phyloP scores from a whole-genome alignment of 2,329 filamentous ascomycete species.

The Lachnum nothofagi region DNA sequence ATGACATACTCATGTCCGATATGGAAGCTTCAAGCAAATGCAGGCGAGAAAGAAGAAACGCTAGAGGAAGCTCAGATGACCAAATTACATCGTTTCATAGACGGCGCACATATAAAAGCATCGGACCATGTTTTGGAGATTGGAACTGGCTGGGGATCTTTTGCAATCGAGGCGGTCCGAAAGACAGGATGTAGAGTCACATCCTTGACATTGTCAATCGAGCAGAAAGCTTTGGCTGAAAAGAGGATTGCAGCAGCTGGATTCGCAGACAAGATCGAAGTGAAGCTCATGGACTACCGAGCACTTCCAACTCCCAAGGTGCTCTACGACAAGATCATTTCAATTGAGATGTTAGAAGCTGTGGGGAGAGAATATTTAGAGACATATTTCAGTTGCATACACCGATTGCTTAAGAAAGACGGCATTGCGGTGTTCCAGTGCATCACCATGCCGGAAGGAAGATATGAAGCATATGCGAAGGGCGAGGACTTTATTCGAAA shows the following conservation, averaged over 20 bases:
- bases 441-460: slow-evolving; percentile 68
- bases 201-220: slow-evolving; percentile 60
- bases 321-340: slow-evolving; percentile 65
- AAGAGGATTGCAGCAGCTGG: slow-evolving; percentile 58
- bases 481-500: slow-evolving; percentile 70
- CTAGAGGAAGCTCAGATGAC: slow-evolving; percentile 62
- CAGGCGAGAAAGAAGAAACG: slow-evolving; percentile 45
- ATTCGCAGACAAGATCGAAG: slow-evolving; percentile 55
- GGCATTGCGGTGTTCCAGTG: slow-evolving; percentile 69
- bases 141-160: slow-evolving; percentile 70
- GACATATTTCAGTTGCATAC: slow-evolving; percentile 62
- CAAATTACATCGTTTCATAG: slow-evolving; percentile 62
- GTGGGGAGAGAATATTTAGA: slow-evolving; percentile 63
- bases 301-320: slow-evolving; percentile 49
- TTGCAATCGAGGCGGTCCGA: slow-evolving; percentile 64
- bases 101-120: slow-evolving; percentile 57
- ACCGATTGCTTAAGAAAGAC: slow-evolving; percentile 59
- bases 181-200: slow-evolving; percentile 65
- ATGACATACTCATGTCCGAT: slow-evolving; percentile 74
- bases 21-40: slow-evolving; percentile 47
- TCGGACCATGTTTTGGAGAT: slow-evolving; percentile 70
- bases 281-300: slow-evolving; percentile 65
- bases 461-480: slow-evolving; percentile 61
- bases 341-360: slow-evolving; percentile 73
- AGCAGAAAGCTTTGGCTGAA: slow-evolving; percentile 66